Conservation (phyloP, 2,329 filamentous ascomycete genomes). For the Diplodia seriata region DNA sequence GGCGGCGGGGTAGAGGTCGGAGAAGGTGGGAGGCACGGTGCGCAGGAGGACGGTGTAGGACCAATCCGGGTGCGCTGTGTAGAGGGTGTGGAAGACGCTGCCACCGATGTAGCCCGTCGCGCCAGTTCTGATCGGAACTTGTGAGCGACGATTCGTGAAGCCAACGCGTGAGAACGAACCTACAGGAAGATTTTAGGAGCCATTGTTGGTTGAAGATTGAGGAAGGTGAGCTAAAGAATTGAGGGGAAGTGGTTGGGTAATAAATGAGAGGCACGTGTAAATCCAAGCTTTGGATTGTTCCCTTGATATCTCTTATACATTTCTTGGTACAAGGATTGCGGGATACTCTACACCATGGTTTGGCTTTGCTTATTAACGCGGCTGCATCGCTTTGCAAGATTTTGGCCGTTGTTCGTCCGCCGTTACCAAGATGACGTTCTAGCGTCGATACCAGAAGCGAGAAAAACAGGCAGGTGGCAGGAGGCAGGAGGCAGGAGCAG, state of each 20-base stretch:
- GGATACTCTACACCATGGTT: background rate
- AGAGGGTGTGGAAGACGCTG: constrained; percentile 22
- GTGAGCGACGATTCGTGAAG: background rate
- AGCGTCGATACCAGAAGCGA: background rate
- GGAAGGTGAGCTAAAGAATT: background rate
- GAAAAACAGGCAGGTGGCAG: background rate
- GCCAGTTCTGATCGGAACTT: constrained; percentile 11
- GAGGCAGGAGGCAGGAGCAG: no score
- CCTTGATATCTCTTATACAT: no score
- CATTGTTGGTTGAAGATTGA: background rate
- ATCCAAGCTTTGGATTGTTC: no score
- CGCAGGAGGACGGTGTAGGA: constrained; percentile 29
- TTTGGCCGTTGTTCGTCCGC: constrained; percentile 16
- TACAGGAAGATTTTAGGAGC: constrained; percentile 12
- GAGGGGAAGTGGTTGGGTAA: background rate
- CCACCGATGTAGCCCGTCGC: constrained; percentile 33
- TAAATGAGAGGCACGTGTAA: no score
- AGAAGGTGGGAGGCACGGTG: constrained; percentile 4
- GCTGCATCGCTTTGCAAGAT: background rate
- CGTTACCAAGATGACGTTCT: constrained; percentile 12
- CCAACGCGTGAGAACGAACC: background rate
- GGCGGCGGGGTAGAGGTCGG: constrained; percentile 11
- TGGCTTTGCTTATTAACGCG: background rate
- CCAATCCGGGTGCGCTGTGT: constrained; percentile 21
- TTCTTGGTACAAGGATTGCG: no score